phyloP scores from a whole-genome alignment of 139 green algal genomes.

The Asterochloris sp. region DNA sequence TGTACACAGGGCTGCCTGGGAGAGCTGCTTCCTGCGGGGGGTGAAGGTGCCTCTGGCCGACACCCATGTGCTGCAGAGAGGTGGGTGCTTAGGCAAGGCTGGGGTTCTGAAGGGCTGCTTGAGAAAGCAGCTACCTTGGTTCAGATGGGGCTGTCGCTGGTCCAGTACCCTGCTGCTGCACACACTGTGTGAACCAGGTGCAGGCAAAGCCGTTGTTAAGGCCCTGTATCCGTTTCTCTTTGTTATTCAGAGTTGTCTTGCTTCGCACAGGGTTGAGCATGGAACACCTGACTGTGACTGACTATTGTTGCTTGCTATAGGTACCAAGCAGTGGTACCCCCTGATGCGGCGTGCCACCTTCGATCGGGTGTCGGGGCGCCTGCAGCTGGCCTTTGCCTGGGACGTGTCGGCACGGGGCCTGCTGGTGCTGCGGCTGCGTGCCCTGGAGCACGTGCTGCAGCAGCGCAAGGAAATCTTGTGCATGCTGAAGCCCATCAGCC shows the following conservation, averaged over 20 bases:
- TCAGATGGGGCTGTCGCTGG: no score
- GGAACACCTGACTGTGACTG: no score
- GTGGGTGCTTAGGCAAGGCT: no score
- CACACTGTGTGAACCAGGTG: no score
- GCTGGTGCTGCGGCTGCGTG: slow-evolving; percentile 63
- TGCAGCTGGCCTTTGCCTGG: slow-evolving; percentile 68
- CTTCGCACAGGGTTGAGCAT: no score
- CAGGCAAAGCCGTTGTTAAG: no score
- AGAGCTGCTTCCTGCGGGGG: slow-evolving; percentile 48
- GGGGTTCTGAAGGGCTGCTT: no score
- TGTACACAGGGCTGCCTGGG: no score
- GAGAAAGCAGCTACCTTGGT: slow-evolving; percentile 13
- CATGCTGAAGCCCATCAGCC: slow-evolving; percentile 49
- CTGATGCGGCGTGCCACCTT: slow-evolving; percentile 39
- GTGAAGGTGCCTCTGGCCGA: slow-evolving; percentile 62
- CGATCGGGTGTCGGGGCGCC: slow-evolving; percentile 41
- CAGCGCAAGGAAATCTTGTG: slow-evolving; percentile 69
- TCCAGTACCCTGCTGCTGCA: no score
- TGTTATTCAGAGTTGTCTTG: no score
- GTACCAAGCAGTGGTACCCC: slow-evolving; percentile 39
- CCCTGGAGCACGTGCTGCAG: slow-evolving; percentile 65
- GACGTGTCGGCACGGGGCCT: slow-evolving; percentile 69
- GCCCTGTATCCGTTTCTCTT: no score
- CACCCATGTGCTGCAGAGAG: slow-evolving; percentile 42
- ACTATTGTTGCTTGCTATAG: slow-evolving; percentile 1